A percentile compares a stretch with the other conserved stretches of the same genome.
phyloP scores from a whole-genome alignment of 345 rosid species.

The Boechera retrofracta region DNA sequence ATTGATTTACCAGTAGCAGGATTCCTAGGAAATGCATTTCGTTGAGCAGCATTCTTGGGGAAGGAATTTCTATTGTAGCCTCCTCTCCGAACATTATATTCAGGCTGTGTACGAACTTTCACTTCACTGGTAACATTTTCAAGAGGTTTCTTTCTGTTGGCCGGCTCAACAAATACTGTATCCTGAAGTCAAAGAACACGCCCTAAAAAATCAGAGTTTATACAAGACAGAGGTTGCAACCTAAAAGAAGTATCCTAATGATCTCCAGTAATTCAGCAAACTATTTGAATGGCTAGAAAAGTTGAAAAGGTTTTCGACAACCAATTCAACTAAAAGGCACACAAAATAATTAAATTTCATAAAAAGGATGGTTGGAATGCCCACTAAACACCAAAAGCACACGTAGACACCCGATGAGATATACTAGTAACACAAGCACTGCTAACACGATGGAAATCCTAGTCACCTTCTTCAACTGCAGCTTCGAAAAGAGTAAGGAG shows the following conservation, averaged over 20 bases:
- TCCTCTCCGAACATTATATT: constrained; percentile 8
- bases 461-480: constrained; percentile 8
- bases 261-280: background rate
- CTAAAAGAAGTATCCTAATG: background rate
- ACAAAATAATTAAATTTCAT: background rate
- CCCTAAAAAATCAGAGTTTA: constrained; percentile 4
- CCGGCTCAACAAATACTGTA: background rate
- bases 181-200: constrained; percentile 14
- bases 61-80: constrained; percentile 3
- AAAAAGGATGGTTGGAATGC: background rate
- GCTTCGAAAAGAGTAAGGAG: background rate
- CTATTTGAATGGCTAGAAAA: background rate
- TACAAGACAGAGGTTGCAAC: background rate
- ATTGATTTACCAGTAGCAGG: constrained; percentile 13
- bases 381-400: background rate
- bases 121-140: constrained; percentile 21
- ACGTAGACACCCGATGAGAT: background rate
- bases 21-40: constrained; percentile 5
- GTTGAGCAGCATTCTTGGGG: constrained; percentile 1
- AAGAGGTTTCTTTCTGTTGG: background rate
- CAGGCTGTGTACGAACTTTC: constrained; percentile 18
- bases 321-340: background rate
- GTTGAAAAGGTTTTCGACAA: background rate
- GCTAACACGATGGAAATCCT: background rate
- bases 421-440: background rate